Conservation (phyloP, 2,329 filamentous ascomycete genomes). For the Cytospora leucostoma region DNA sequence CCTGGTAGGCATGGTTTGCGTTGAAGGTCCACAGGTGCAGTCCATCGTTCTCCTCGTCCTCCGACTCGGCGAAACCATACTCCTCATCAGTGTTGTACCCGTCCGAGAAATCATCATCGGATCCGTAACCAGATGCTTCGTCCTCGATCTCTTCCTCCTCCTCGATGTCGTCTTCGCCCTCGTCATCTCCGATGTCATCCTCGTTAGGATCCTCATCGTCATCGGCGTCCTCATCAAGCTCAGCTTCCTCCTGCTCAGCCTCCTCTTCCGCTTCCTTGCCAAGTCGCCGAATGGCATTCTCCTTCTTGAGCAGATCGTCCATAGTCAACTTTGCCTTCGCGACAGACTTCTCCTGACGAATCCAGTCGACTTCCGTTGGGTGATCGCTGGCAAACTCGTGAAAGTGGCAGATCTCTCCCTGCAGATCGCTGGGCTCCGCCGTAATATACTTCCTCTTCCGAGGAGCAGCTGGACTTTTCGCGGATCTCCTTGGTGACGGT, state of each 20-base stretch:
- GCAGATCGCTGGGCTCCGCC: slow-evolving; percentile 52
- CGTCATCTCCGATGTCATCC: slow-evolving; percentile 49
- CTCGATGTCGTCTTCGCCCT: slow-evolving; percentile 51
- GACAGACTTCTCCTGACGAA: slow-evolving; percentile 65
- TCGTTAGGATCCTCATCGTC: slow-evolving; percentile 44
- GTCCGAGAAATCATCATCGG: slow-evolving; percentile 55
- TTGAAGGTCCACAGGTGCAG: slow-evolving; percentile 54
- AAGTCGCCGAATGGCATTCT: slow-evolving; percentile 82
- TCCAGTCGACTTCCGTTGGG: slow-evolving; percentile 88
- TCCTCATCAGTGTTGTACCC: slow-evolving; percentile 78
- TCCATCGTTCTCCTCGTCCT: slow-evolving; percentile 71
- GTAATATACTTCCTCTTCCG: slow-evolving; percentile 52
- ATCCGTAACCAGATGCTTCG: slow-evolving; percentile 62
- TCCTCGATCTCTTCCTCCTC: slow-evolving; percentile 55
- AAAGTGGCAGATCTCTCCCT: slow-evolving; percentile 65
- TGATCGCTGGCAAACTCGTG: slow-evolving; percentile 89
- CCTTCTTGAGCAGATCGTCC: slow-evolving; percentile 84
- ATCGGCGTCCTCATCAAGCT: slow-evolving; percentile 48
- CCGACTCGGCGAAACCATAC: slow-evolving; percentile 67
- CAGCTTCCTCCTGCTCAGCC: slow-evolving; percentile 72
- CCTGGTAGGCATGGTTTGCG: slow-evolving; percentile 36
- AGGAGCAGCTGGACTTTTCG: slow-evolving; percentile 41
- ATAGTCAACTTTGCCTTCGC: slow-evolving; percentile 76
- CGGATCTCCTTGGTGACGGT: slow-evolving; percentile 40
- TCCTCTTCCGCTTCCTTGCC: slow-evolving; percentile 92